A percentile compares a stretch with the other conserved stretches of the same genome.
phyloP scores from a whole-genome alignment of 2,329 filamentous ascomycete genomes.

The Fulvia fulva region DNA sequence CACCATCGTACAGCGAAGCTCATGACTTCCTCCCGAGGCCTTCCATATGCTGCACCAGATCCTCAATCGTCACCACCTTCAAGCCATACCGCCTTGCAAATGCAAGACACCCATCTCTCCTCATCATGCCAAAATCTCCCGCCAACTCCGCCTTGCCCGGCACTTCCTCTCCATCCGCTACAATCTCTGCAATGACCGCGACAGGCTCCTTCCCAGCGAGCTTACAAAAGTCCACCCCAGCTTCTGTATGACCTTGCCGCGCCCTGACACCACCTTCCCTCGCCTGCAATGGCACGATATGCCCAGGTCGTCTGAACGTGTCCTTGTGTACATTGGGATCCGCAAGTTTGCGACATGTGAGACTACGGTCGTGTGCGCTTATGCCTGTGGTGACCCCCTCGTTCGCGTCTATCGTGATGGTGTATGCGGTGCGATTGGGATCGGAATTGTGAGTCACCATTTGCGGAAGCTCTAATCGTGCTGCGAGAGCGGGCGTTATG shows the following conservation, averaged over 20 bases:
- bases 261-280: conserved; percentile 74
- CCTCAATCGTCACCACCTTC: conserved; percentile 93
- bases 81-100: conserved; percentile 88
- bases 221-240: conserved; percentile 82
- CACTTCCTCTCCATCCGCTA: conserved; percentile 76
- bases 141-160: conserved; percentile 61
- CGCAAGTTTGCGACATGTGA: conserved; percentile 76
- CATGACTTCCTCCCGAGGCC: conserved; percentile 10
- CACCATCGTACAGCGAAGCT: not conserved
- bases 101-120: conserved; percentile 77
- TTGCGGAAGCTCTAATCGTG: conserved; percentile 72
- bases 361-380: conserved; percentile 77
- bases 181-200: conserved; percentile 85
- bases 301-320: conserved; percentile 77
- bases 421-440: conserved; percentile 88
- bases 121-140: conserved; percentile 78
- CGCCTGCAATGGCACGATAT: conserved; percentile 82
- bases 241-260: conserved; percentile 85
- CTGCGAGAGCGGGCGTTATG: conserved; percentile 65
- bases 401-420: conserved; percentile 77
- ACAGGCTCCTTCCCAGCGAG: conserved; percentile 74
- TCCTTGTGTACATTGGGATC: conserved; percentile 54
- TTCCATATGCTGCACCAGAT: conserved; percentile 75
- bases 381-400: conserved; percentile 81
- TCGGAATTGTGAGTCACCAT: conserved; percentile 80